Conservation (phyloP, 768 basidiomycete genomes). For the Ramaria rubella region DNA sequence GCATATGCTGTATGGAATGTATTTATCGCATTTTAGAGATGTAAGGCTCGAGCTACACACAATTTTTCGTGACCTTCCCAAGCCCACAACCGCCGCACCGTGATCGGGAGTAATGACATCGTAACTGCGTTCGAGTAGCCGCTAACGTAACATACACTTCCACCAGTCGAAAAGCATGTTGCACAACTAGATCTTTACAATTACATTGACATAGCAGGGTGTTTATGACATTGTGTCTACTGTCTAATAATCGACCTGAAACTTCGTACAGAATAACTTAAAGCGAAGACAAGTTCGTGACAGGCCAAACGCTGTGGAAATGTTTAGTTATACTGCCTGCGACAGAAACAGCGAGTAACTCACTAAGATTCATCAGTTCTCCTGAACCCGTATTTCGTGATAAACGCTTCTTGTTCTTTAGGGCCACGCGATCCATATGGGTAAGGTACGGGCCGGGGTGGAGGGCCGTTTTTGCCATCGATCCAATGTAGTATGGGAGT, state of each 20-base stretch:
- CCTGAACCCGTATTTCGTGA: constrained; percentile 69
- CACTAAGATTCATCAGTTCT: constrained; percentile 67
- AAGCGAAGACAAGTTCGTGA: constrained; percentile 57
- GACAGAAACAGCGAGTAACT: constrained; percentile 30
- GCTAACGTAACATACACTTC: too few relatives aligned
- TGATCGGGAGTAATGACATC: too few relatives aligned
- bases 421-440: constrained; percentile 97
- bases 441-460: constrained; percentile 71
- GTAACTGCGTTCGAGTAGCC: too few relatives aligned
- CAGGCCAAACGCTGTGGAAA: constrained; percentile 58
- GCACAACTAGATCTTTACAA: too few relatives aligned
- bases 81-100: too few relatives aligned
- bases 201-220: too few relatives aligned
- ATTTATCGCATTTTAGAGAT: too few relatives aligned
- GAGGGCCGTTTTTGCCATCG: constrained; percentile 62
- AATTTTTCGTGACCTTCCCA: too few relatives aligned
- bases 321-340: constrained; percentile 8
- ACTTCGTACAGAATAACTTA: constrained; percentile 25
- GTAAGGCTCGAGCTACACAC: too few relatives aligned
- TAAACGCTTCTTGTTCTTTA: constrained; percentile 70
- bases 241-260: not conserved
- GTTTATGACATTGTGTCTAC: too few relatives aligned
- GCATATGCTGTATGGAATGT: too few relatives aligned
- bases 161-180: too few relatives aligned
- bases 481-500: constrained; percentile 96